Percentiles rank a stretch among this genome's conserved stretches.
phyloP scores from a whole-genome alignment of 2,329 filamentous ascomycete species.

The Colletotrichum brevisporum region DNA sequence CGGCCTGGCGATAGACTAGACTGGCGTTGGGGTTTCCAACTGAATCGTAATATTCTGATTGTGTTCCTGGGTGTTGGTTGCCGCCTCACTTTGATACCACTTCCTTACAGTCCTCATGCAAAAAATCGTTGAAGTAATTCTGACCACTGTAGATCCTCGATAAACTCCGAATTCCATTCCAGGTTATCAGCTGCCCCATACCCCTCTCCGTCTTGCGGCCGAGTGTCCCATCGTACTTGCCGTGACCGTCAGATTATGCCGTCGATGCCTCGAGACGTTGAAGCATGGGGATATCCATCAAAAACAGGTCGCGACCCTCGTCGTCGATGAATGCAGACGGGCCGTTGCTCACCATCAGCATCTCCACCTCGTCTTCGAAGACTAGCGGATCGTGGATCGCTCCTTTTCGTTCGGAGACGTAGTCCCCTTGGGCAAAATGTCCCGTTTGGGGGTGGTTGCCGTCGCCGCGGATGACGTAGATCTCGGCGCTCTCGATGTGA shows the following conservation, averaged over 20 bases:
- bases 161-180: no score
- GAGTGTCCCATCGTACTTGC: neutral
- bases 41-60: no score
- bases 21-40: neutral
- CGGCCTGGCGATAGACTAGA: neutral
- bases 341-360: constrained; percentile 10
- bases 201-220: no score
- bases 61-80: no score
- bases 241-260: neutral
- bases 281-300: constrained; percentile 24
- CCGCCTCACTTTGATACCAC: no score
- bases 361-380: constrained; percentile 6
- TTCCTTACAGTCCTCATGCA: no score
- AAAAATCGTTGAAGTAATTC: no score
- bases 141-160: no score
- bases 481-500: constrained; percentile 9
- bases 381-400: constrained; percentile 7
- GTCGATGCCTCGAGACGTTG: neutral
- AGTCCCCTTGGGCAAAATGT: neutral
- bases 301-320: neutral
- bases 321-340: constrained; percentile 11
- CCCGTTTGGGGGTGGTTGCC: constrained; percentile 10
- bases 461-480: constrained; percentile 7
- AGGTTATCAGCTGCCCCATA: no score
- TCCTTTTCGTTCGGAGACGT: neutral